phyloP scores from a whole-genome alignment of 177 flowering plant species.

The Tripterygium wilfordii region DNA sequence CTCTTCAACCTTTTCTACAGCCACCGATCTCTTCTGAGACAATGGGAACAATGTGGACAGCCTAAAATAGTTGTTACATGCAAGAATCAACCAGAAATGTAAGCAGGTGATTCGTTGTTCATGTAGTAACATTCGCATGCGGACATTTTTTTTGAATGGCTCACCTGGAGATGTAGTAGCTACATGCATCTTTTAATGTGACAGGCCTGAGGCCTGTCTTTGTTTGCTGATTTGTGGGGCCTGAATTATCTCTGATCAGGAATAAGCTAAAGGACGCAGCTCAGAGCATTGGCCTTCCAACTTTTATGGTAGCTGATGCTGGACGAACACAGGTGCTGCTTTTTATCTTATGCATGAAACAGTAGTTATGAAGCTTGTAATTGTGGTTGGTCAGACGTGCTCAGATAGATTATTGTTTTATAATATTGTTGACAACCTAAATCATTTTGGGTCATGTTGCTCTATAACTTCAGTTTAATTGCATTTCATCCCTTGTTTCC shows the following conservation, averaged over 20 bases:
- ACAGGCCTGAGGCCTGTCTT: not conserved
- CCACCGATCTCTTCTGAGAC: conserved; percentile 65
- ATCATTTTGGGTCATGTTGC: too few relatives aligned
- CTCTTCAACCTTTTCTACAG: conserved; percentile 24
- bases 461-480: too few relatives aligned
- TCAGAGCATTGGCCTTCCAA: conserved; percentile 83
- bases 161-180: not conserved
- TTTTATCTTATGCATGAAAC: not conserved
- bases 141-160: not conserved
- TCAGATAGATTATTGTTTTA: too few relatives aligned
- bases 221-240: too few relatives aligned
- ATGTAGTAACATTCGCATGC: not conserved
- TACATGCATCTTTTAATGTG: not conserved
- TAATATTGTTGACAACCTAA: too few relatives aligned
- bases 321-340: conserved; percentile 88
- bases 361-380: too few relatives aligned
- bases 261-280: conserved; percentile 71
- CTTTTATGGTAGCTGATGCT: conserved; percentile 94
- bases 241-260: conserved; percentile 35
- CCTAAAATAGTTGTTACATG: conserved; percentile 87
- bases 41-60: conserved; percentile 88
- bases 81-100: conserved; percentile 96
- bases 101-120: conserved; percentile 33
- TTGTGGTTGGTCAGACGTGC: too few relatives aligned
- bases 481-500: too few relatives aligned